A percentile compares a stretch with the other conserved stretches of the same genome.
Evolutionary conservation across 2,329 filamentous ascomycete genomes (phyloP).

Genomic region (Tolypocladium ovalisporum): DNA sequence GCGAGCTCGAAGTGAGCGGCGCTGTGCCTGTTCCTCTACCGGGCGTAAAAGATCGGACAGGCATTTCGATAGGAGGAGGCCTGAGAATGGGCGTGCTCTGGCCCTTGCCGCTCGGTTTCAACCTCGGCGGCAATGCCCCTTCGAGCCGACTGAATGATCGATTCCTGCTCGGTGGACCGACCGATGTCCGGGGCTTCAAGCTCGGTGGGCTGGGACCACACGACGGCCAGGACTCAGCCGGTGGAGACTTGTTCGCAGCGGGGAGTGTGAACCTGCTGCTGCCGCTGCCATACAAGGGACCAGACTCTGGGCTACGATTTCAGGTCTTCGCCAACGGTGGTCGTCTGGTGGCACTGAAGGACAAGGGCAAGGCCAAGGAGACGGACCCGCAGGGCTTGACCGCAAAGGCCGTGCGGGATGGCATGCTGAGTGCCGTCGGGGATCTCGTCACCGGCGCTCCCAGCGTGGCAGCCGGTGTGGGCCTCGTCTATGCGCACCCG

Average conservation of each 20-base stretch:
- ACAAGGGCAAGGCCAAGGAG: slow-evolving; percentile 37
- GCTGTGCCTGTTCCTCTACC: slow-evolving; percentile 66
- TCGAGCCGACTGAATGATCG: slow-evolving; percentile 84
- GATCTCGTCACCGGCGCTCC: slow-evolving; percentile 68
- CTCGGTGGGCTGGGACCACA: slow-evolving; percentile 80
- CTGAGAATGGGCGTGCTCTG: slow-evolving; percentile 74
- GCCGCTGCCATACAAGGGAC: slow-evolving; percentile 71
- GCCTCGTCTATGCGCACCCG: slow-evolving; percentile 89
- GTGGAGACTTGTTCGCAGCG: slow-evolving; percentile 85
- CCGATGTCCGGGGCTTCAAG: slow-evolving; percentile 88
- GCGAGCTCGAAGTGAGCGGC: slow-evolving; percentile 72
- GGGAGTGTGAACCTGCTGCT: slow-evolving; percentile 78
- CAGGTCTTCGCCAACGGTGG: slow-evolving; percentile 91
- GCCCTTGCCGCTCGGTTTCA: slow-evolving; percentile 59
- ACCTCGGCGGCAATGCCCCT: slow-evolving; percentile 37
- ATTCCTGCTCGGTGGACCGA: slow-evolving; percentile 89
- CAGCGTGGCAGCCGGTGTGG: slow-evolving; percentile 76
- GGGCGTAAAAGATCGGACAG: slow-evolving; percentile 56
- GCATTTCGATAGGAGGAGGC: slow-evolving; percentile 73
- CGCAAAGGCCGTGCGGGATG: slow-evolving; percentile 35
- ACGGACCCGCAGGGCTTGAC: slow-evolving; percentile 21
- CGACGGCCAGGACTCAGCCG: slow-evolving; percentile 75
- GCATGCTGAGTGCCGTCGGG: slow-evolving; percentile 50
- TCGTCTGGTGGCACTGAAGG: slow-evolving; percentile 65
- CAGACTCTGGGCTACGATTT: slow-evolving; percentile 73